Evolutionary conservation across 169 alveolate genomes (phyloP), one percentile per base, ranked within the genome.

Genomic region (Neospora caninum): DNA sequence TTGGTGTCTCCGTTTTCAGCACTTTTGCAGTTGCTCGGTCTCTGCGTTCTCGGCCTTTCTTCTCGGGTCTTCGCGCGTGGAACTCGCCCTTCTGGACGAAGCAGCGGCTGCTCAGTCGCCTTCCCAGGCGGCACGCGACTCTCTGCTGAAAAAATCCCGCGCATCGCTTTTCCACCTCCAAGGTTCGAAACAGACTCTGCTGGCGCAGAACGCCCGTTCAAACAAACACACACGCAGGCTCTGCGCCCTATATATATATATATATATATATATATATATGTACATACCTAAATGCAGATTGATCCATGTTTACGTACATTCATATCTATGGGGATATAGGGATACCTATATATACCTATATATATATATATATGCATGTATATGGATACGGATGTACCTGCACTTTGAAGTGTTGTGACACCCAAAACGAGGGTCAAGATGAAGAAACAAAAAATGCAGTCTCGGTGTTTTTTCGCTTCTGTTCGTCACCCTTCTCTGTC

Each of bases 1-100:
- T 53, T 53, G 7, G 64, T 53, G 64, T 53, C 27, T n/a, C n/a
- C n/a, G 64, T 18, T 53, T 10, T 53, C 86, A 78, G 86, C 86
- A 78, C 20, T n/a, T 78, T 10, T 78, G 86, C 20, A 78, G 86
- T 43, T 78, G 86, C 86, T 36, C 86, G 27, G 86, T 78, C 43
- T 16, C 39, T 18, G 86, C 86, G 18, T 78, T 78, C 27, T 2
- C 86, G 42, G 45, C 86, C n/a, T n/a, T 4, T 78, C 45, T 38
- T 16, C 86, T 78, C 39, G 86, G 49, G 86, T 13, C 86, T 10
- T n/a, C 86, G 45, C 86, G 86, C 86, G 20, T 38, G 86, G 20
- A 43, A 1, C 45, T 64, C 31, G 73, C 73, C 7, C 25, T 10
- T 6, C 73, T 64, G 25, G 34, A 64, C 73, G 73, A 64, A 16